These are phyloP conservation scores for Holtermanniella nyarrowii DNA, from an alignment of 768 basidiomycete genomes.

Conservation along the genomic window DNA sequence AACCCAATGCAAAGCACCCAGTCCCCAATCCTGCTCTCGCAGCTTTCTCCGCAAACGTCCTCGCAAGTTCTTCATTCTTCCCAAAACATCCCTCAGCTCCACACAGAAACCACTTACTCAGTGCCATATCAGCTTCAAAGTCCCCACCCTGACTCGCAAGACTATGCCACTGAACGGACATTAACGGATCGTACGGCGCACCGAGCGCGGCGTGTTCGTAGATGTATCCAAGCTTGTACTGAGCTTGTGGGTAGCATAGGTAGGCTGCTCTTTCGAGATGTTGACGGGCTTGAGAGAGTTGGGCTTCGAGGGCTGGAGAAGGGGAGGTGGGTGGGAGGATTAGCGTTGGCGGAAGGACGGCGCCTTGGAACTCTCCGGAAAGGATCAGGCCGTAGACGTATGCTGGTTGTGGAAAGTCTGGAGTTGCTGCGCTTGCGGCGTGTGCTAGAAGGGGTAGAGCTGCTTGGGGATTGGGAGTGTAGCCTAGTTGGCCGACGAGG, in stretches of 20 bases:
- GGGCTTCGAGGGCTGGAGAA: slow-evolving; percentile 22
- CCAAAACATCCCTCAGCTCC: slow-evolving; percentile 65
- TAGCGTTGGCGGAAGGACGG: slow-evolving; percentile 48
- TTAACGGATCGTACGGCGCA: slow-evolving; percentile 74
- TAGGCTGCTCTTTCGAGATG: slow-evolving; percentile 77
- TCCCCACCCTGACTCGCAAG: slow-evolving; percentile 65
- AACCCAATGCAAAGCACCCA: slow-evolving; percentile 93
- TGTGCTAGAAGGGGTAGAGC: slow-evolving; percentile 65
- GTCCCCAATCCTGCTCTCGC: slow-evolving; percentile 57
- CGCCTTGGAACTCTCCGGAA: slow-evolving; percentile 67
- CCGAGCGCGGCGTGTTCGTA: slow-evolving; percentile 84
- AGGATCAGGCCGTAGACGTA: slow-evolving; percentile 59
- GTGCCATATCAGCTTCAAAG: slow-evolving; percentile 89
- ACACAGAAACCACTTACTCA: slow-evolving; percentile 94
- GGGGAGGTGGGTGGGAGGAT: slow-evolving; percentile 52
- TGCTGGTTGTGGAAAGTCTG: slow-evolving; percentile 74
- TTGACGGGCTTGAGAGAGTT: slow-evolving; percentile 55
- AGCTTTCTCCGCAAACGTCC: slow-evolving; percentile 76
- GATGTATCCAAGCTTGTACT: slow-evolving; percentile 84
- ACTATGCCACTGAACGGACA: slow-evolving; percentile 80
- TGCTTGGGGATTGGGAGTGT: slow-evolving; percentile 47
- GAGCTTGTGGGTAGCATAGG: slow-evolving; percentile 66
- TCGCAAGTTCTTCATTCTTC: slow-evolving; percentile 75
- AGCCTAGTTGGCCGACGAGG: slow-evolving; percentile 72
- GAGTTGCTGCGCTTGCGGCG: slow-evolving; percentile 63